Conservation (phyloP, 73 alveolate genomes). For the Paramecium primaurelia region DNA sequence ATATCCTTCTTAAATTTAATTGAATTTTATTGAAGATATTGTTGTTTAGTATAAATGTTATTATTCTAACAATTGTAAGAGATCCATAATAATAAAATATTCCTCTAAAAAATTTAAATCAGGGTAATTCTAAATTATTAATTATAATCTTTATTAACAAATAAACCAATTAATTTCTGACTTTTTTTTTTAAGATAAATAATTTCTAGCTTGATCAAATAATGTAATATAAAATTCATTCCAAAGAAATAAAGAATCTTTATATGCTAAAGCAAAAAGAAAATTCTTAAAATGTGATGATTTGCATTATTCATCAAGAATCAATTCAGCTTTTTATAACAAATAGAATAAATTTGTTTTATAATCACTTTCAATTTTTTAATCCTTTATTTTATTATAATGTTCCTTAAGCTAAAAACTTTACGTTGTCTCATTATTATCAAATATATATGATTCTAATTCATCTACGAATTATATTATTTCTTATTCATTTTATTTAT, state of each 20-base stretch:
- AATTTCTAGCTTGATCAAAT: not conserved
- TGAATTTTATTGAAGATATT: not conserved
- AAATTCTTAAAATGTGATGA: not conserved
- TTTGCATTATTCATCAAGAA: not conserved
- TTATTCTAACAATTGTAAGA: not conserved
- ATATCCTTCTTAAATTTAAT: not conserved
- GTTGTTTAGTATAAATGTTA: not conserved
- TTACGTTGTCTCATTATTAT: not conserved
- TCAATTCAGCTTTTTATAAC: not conserved
- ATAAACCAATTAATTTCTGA: not conserved
- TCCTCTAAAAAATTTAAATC: not conserved
- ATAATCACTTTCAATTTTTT: not conserved
- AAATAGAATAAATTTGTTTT: not conserved
- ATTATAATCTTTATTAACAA: not conserved
- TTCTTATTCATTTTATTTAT: not conserved
- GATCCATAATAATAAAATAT: not conserved
- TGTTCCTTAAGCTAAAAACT: not conserved
- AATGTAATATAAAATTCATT: not conserved
- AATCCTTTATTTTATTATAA: not conserved
- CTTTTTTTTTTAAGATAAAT: not conserved
- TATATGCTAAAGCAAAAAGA: not conserved
- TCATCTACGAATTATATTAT: not conserved
- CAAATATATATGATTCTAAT: not conserved
- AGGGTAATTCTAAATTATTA: not conserved
- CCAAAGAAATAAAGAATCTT: not conserved